A percentile compares a stretch with the other conserved stretches of the same genome.
phyloP scores from a whole-genome alignment of 805 yeast species.

The Yarrowia sp. region DNA sequence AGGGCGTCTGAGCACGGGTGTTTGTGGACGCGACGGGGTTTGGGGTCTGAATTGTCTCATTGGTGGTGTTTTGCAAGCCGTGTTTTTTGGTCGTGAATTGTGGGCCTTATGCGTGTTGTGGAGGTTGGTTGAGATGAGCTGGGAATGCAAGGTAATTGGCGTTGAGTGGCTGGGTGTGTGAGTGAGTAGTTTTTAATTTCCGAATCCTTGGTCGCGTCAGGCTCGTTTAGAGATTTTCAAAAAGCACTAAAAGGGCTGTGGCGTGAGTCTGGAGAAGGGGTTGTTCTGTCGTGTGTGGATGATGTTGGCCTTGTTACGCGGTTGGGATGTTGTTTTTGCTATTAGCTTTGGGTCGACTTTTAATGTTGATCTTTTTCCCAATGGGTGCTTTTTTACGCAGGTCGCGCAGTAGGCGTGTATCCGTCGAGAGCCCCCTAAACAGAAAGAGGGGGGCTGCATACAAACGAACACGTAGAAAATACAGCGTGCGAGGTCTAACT shows the following conservation, averaged over 20 bases:
- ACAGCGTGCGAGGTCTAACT: not conserved
- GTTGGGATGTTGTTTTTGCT: conserved; percentile 25
- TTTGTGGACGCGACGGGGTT: conserved; percentile 33
- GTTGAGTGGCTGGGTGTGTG: no score
- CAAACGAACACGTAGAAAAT: not conserved
- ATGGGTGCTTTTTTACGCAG: conserved; percentile 4
- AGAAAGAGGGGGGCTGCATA: not conserved
- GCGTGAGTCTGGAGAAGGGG: no score
- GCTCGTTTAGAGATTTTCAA: no score
- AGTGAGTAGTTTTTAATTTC: not conserved
- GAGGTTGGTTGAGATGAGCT: no score
- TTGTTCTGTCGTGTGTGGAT: no score
- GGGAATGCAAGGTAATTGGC: not conserved
- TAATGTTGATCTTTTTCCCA: conserved; percentile 26
- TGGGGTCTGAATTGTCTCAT: conserved; percentile 24
- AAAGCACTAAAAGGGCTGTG: no score
- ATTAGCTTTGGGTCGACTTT: conserved; percentile 3
- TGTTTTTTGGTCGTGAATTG: not conserved
- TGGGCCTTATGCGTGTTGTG: not conserved
- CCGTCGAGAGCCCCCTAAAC: not conserved
- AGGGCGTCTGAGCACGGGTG: conserved; percentile 35
- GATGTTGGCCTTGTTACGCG: not conserved
- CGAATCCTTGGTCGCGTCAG: not conserved
- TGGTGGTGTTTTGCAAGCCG: not conserved
- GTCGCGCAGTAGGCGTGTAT: conserved; percentile 23